Percentiles rank a stretch among this genome's conserved stretches.
phyloP scores from a whole-genome alignment of 805 yeast genomes.

The Spathaspora boniae region DNA sequence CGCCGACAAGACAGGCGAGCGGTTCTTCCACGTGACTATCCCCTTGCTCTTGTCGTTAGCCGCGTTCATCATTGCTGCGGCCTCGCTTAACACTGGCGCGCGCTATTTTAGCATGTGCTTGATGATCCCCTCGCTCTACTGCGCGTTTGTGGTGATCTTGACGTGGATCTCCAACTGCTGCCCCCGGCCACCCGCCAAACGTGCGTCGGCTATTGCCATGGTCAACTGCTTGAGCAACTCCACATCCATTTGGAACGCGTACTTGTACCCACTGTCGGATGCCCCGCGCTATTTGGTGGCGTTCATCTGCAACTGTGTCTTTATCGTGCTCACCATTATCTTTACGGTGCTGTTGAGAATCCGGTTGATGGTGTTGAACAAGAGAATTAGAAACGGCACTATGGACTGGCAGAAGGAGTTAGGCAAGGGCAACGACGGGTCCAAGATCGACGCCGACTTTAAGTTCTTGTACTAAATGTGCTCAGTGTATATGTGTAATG shows the following conservation, averaged over 20 bases:
- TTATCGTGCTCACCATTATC: conserved; percentile 37
- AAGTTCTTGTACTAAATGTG: conserved; percentile 31
- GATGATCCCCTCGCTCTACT: conserved; percentile 54
- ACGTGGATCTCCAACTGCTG: conserved; percentile 56
- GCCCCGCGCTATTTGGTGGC: conserved; percentile 49
- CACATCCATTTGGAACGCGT: conserved; percentile 55
- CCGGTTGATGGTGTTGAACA: conserved; percentile 37
- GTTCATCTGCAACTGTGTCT: conserved; percentile 47
- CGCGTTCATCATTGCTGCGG: conserved; percentile 47
- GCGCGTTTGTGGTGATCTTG: conserved; percentile 49
- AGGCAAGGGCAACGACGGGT: conserved; percentile 44
- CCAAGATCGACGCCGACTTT: conserved; percentile 40
- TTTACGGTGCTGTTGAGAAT: conserved; percentile 37
- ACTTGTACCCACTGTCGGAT: conserved; percentile 42
- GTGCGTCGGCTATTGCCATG: conserved; percentile 55
- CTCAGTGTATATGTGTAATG: not conserved
- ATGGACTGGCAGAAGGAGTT: conserved; percentile 50
- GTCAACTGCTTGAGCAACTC: conserved; percentile 57
- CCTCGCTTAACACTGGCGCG: conserved; percentile 53
- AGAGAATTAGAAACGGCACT: conserved; percentile 39
- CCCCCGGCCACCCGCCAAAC: conserved; percentile 56
- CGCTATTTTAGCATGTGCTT: conserved; percentile 58
- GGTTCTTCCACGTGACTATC: conserved; percentile 46
- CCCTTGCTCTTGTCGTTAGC: conserved; percentile 42
- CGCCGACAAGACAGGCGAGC: conserved; percentile 54